A percentile compares a stretch with the other conserved stretches of the same genome.
These are phyloP conservation scores for Neofusicoccum umdonicola DNA, from an alignment of 2,329 filamentous ascomycete species.

Conservation along the genomic window DNA sequence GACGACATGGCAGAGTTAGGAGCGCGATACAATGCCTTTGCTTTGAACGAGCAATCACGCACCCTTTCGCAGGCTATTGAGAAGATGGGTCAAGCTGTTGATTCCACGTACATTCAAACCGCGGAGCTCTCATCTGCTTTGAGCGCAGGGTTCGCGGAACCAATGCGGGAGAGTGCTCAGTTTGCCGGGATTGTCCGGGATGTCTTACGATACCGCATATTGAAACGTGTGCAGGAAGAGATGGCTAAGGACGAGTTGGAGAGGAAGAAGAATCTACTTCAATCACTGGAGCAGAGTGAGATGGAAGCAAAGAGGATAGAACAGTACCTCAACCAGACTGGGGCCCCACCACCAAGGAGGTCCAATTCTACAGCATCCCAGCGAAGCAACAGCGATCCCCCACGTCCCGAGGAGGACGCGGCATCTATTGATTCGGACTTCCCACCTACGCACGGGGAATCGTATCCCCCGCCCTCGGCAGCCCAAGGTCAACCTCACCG, in stretches of 20 bases:
- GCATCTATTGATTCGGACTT: conserved; percentile 96
- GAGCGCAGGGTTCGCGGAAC: conserved; percentile 93
- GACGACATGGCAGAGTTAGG: conserved; percentile 90
- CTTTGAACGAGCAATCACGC: conserved; percentile 85
- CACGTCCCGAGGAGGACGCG: conserved; percentile 67
- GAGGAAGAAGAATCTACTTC: conserved; percentile 79
- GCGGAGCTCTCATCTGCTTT: conserved; percentile 84
- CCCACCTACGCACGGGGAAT: conserved; percentile 79
- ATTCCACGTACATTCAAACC: conserved; percentile 93
- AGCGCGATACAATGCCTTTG: conserved; percentile 95
- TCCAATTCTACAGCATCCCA: conserved; percentile 60
- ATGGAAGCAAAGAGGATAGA: conserved; percentile 90
- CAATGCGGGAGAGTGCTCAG: conserved; percentile 95
- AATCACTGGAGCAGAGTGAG: conserved; percentile 90
- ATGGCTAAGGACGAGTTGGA: conserved; percentile 91
- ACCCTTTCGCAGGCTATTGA: conserved; percentile 91
- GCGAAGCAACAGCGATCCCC: conserved; percentile 40
- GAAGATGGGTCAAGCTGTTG: conserved; percentile 87
- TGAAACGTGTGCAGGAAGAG: conserved; percentile 95
- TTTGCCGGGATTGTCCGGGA: conserved; percentile 91
- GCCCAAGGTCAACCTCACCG: conserved; percentile 63
- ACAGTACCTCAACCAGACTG: conserved; percentile 72
- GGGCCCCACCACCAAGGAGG: conserved; percentile 64
- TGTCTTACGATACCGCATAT: conserved; percentile 82
- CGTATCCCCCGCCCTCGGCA: conserved; percentile 64